These are phyloP conservation scores for Stephania cephalantha DNA, from an alignment of 164 flowering plant genomes.

Conservation along the genomic window DNA sequence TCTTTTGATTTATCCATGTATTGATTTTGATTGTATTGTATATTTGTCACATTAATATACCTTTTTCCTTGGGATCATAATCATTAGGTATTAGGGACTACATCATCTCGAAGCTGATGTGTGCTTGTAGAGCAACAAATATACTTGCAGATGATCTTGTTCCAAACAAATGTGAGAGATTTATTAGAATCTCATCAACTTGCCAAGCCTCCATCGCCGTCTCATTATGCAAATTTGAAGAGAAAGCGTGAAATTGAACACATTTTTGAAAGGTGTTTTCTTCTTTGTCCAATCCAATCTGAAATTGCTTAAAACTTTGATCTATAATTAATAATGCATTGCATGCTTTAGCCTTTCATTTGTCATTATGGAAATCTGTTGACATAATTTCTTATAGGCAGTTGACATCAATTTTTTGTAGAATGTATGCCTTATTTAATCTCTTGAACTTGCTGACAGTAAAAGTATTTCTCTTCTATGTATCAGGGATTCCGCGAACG, in stretches of 20 bases:
- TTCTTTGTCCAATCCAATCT: background rate
- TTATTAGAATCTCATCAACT: conserved; percentile 67
- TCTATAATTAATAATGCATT: too few species aligned
- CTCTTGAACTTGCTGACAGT: background rate
- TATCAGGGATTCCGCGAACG: conserved; percentile 47
- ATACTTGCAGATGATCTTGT: conserved; percentile 90
- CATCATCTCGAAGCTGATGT: conserved; percentile 65
- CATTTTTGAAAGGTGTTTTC: conserved; percentile 38
- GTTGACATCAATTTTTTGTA: too few species aligned
- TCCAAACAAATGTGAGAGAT: conserved; percentile 90
- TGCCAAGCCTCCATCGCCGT: background rate
- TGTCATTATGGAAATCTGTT: too few species aligned
- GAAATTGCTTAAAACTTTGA: too few species aligned
- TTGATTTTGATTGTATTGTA: background rate
- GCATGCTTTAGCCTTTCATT: too few species aligned
- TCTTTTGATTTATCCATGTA: background rate
- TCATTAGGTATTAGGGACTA: conserved; percentile 77
- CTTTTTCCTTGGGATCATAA: background rate
- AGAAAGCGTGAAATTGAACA: conserved; percentile 71
- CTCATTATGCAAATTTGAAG: conserved; percentile 70
- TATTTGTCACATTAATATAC: background rate
- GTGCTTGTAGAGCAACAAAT: conserved; percentile 83
- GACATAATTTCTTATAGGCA: too few species aligned
- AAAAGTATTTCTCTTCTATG: conserved; percentile 1
- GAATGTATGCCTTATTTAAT: background rate